Evolutionary conservation across 345 rosid species (phyloP).

Genomic region (Lumnitzera littorea): DNA sequence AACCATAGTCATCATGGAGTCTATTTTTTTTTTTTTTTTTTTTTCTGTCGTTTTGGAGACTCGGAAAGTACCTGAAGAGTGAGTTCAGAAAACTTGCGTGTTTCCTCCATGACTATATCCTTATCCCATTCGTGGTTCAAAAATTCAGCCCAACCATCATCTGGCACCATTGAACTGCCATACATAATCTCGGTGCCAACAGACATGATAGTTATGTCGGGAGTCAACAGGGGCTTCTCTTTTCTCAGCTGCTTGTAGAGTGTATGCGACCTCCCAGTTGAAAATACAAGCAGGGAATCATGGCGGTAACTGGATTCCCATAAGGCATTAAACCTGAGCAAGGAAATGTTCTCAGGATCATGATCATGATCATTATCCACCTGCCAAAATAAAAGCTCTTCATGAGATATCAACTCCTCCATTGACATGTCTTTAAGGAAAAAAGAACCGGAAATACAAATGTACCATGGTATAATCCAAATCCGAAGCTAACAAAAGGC

Average conservation of each 20-base stretch:
- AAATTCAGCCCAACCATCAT: conserved; percentile 83
- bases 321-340: conserved; percentile 78
- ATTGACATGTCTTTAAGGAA: no score
- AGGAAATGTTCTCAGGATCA: conserved; percentile 69
- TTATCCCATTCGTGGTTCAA: conserved; percentile 82
- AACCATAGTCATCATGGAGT: no score
- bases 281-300: conserved; percentile 85
- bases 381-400: conserved; percentile 17
- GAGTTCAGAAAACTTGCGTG: conserved; percentile 72
- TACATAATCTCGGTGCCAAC: conserved; percentile 98
- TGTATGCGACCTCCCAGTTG: conserved; percentile 89
- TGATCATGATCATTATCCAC: conserved; percentile 61
- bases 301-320: conserved; percentile 82
- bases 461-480: conserved; percentile 93
- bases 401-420: no score
- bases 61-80: conserved; percentile 63
- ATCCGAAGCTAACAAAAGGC: conserved; percentile 89
- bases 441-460: conserved; percentile 4
- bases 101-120: conserved; percentile 60
- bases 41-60: no score
- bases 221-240: conserved; percentile 86
- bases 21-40: no score
- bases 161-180: conserved; percentile 79
- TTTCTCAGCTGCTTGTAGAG: conserved; percentile 64
- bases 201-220: conserved; percentile 92